A percentile compares a stretch with the other conserved stretches of the same genome.
Evolutionary conservation across 2,329 filamentous ascomycete species (phyloP).

Genomic region (Reticulascus tulasneorum): DNA sequence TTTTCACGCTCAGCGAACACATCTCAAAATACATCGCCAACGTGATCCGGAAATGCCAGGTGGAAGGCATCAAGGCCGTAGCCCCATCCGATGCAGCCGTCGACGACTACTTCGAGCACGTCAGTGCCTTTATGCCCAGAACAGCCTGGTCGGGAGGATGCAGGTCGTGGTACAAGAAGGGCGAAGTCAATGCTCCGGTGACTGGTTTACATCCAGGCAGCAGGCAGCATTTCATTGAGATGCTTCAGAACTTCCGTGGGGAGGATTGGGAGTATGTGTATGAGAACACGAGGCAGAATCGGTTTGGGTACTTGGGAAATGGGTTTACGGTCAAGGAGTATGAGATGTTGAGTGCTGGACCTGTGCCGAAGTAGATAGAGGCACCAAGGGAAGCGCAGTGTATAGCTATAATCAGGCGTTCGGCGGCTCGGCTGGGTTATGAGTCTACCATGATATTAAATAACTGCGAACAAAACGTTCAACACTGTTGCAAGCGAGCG

Average conservation of each 20-base stretch:
- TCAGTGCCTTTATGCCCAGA: constrained; percentile 47
- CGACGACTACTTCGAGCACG: constrained; percentile 47
- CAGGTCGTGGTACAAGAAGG: constrained; percentile 50
- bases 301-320: constrained; percentile 50
- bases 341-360: constrained; percentile 11
- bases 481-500: too few species aligned
- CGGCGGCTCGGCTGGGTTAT: too few species aligned
- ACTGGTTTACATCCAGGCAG: constrained; percentile 48
- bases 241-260: constrained; percentile 45
- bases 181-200: constrained; percentile 37
- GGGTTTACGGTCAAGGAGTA: constrained; percentile 45
- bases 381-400: too few species aligned
- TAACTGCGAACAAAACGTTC: too few species aligned
- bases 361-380: constrained; percentile 2
- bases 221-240: constrained; percentile 49
- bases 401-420: too few species aligned
- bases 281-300: constrained; percentile 30
- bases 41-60: constrained; percentile 45
- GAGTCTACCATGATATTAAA: too few species aligned
- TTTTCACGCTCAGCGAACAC: constrained; percentile 48
- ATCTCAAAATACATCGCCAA: constrained; percentile 48
- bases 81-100: constrained; percentile 41
- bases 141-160: constrained; percentile 46
- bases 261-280: constrained; percentile 53
- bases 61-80: constrained; percentile 44